phyloP scores from a whole-genome alignment of 495 filamentous ascomycete genomes.

The Aspergillus saccharolyticus region DNA sequence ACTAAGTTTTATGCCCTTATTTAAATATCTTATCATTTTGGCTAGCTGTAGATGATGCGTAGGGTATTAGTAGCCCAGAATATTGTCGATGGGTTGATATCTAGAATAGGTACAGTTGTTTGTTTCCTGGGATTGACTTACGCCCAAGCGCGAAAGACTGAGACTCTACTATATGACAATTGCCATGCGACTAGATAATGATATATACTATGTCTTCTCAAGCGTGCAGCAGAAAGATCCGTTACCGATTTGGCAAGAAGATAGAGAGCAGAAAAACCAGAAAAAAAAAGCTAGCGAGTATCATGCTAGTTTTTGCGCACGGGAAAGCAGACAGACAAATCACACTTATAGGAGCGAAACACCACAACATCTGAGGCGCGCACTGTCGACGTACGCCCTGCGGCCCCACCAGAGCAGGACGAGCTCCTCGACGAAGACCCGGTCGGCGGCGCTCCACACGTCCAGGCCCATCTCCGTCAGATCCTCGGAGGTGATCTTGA shows the following conservation, averaged over 20 bases:
- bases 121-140: no score
- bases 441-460: constrained; percentile 75
- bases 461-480: constrained; percentile 79
- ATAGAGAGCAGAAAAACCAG: neutral
- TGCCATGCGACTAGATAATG: no score
- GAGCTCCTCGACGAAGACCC: constrained; percentile 65
- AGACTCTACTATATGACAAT: no score
- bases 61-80: no score
- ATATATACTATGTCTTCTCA: neutral
- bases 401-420: constrained; percentile 67
- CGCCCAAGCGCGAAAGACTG: no score
- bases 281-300: neutral
- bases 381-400: constrained; percentile 61
- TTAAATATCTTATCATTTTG: no score
- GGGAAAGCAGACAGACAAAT: neutral
- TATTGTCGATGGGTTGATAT: no score
- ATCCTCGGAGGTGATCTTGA: constrained; percentile 63
- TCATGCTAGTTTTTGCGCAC: neutral
- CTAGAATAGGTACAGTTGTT: no score
- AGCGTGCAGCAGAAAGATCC: neutral
- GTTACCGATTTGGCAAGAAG: no score
- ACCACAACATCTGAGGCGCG: constrained; percentile 75
- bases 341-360: constrained; percentile 62
- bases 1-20: no score
- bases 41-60: no score